These are phyloP conservation scores for Lactarius hatsudake DNA, from an alignment of 768 basidiomycete species.

Conservation along the genomic window DNA sequence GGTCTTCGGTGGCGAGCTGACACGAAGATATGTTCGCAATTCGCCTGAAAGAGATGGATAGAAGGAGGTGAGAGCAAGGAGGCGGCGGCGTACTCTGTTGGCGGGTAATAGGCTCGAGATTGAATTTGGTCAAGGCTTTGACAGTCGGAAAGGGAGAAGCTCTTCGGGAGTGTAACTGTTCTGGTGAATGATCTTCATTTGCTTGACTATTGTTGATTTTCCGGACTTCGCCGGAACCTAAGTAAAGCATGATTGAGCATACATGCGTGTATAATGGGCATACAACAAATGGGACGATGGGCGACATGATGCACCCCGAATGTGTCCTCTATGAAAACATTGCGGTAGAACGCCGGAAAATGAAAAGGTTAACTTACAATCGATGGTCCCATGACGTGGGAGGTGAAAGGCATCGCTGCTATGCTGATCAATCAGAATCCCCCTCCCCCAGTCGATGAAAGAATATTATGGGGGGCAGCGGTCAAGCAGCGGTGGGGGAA, in stretches of 20 bases:
- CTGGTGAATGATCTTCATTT: constrained; percentile 99
- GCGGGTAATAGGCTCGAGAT: constrained; percentile 65
- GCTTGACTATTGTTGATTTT: constrained; percentile 95
- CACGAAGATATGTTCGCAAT: constrained; percentile 66
- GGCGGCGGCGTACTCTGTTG: constrained; percentile 50
- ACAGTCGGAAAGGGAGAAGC: constrained; percentile 64
- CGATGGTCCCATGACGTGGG: no score
- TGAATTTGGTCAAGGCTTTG: constrained; percentile 81
- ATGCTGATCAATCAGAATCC: not conserved
- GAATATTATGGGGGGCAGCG: not conserved
- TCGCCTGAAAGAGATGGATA: constrained; percentile 31
- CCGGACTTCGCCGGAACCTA: constrained; percentile 95
- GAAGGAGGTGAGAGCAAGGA: constrained; percentile 25
- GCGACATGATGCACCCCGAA: no score
- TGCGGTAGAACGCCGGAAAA: no score
- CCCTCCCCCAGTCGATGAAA: not conserved
- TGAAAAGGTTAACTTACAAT: no score
- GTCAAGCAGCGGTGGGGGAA: not conserved
- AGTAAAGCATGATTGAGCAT: no score
- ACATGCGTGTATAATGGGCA: not conserved
- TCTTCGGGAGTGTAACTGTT: constrained; percentile 69
- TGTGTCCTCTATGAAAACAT: no score
- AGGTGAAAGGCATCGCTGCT: no score
- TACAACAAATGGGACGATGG: not conserved
- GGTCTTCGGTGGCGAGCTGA: constrained; percentile 39